A percentile compares a stretch with the other conserved stretches of the same genome.
phyloP scores from a whole-genome alignment of 352 stramenopile genomes.

The Globisporangium cylindrosporum region DNA sequence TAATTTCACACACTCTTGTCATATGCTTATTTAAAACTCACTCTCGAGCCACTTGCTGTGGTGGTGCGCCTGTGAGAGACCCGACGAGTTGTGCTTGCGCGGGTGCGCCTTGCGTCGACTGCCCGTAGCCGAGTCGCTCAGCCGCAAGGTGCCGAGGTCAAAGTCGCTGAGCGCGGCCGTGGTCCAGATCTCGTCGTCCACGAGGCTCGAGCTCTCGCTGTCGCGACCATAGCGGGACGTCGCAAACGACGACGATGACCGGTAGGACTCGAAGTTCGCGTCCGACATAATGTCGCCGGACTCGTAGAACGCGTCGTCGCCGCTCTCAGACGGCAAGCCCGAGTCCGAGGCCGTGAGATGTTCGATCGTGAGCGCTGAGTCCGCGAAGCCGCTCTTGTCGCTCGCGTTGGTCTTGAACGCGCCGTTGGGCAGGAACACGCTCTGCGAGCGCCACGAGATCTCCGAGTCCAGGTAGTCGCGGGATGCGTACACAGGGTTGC shows the following conservation, averaged over 20 bases:
- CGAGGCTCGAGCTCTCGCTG: conserved; percentile 15
- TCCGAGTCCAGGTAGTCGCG: conserved; percentile 5
- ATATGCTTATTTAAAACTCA: conserved; percentile 13
- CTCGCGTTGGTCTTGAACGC: conserved; percentile 14
- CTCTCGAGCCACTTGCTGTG: conserved; percentile 12
- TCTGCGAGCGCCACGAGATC: conserved; percentile 13
- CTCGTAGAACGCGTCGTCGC: conserved; percentile 12
- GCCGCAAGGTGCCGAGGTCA: conserved; percentile 13
- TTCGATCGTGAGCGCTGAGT: conserved; percentile 17
- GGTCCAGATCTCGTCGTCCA: conserved; percentile 20
- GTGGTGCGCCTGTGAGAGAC: not conserved
- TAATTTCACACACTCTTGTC: not conserved
- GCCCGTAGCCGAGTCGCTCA: conserved; percentile 9
- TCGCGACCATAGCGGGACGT: not conserved
- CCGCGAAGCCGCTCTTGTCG: conserved; percentile 12
- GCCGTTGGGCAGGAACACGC: conserved; percentile 16
- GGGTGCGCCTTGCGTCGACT: not conserved
- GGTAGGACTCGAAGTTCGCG: not conserved
- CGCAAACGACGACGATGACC: conserved; percentile 1
- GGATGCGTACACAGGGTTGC: not conserved
- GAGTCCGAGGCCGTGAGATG: conserved; percentile 11
- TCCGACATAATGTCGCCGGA: conserved; percentile 5
- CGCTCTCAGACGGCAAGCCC: conserved; percentile 3
- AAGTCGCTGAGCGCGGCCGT: conserved; percentile 13
- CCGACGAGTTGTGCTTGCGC: not conserved